These are phyloP conservation scores for Wickerhamiella kazuoi DNA, from an alignment of 805 yeast species.

Conservation along the genomic window DNA sequence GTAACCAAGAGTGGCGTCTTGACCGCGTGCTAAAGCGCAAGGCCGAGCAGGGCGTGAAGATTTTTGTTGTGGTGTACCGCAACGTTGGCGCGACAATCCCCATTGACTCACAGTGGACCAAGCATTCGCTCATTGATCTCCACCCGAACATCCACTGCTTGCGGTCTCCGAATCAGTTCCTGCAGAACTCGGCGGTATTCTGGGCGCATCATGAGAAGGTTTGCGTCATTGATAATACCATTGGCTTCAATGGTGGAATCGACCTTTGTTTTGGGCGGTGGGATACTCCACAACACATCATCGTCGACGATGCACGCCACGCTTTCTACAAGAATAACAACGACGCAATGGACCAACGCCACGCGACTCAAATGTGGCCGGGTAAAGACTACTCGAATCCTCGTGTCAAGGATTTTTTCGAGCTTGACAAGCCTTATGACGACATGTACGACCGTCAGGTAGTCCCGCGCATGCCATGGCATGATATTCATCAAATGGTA, in stretches of 20 bases:
- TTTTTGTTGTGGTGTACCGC: conserved; percentile 78
- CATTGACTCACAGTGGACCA: conserved; percentile 86
- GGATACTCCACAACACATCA: conserved; percentile 90
- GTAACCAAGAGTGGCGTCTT: conserved; percentile 83
- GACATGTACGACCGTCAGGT: conserved; percentile 72
- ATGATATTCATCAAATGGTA: conserved; percentile 91
- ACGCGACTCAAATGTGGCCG: conserved; percentile 53
- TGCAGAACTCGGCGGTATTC: conserved; percentile 70
- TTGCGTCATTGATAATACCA: conserved; percentile 67
- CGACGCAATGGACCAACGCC: conserved; percentile 5
- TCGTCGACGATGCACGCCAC: conserved; percentile 49
- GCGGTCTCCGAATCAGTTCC: conserved; percentile 86
- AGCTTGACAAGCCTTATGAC: conserved; percentile 69
- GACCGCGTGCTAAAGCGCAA: conserved; percentile 76
- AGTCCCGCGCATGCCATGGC: conserved; percentile 98
- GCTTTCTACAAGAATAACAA: conserved; percentile 19
- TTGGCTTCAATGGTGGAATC: conserved; percentile 87
- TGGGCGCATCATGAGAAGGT: conserved; percentile 99
- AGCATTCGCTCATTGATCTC: conserved; percentile 73
- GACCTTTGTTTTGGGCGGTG: conserved; percentile 91
- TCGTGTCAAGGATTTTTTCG: conserved; percentile 70
- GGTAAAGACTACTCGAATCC: conserved; percentile 98
- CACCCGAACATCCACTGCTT: conserved; percentile 77
- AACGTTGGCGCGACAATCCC: conserved; percentile 88
- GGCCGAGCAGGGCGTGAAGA: conserved; percentile 89